Base-by-base conservation (phyloP, 2,329 filamentous ascomycete species). In the Fusarium multiceps region DNA sequence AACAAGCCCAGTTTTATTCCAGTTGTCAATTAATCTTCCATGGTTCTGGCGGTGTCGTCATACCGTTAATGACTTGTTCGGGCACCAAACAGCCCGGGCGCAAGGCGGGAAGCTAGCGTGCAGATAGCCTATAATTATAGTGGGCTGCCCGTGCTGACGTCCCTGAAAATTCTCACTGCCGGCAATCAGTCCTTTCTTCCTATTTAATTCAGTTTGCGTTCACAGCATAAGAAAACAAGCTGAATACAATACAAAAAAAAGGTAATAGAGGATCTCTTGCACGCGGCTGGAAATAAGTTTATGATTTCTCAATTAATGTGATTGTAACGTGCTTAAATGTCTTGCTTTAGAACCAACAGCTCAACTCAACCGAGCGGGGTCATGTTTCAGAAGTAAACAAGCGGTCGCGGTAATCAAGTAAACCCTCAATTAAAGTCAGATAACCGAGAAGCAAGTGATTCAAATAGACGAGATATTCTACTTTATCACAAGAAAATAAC, bases 391-490 rank as follows among this genome's bases (percentile, higher is more conserved):
- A 37, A 20, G 32, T 21, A 23, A 37, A 37, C 23, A 51, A 51
- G 49, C 49, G 49, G 49, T 51, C 49, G 23, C 49, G 49, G 23
- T 51, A 41, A 51, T 51, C 49, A 51, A 12, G 7, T 42, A 25
- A 20, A 21, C 32, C 23, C 9, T 50, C 34, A 21, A 23, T 37
- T 25, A 25, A 50, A 23, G 21, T 37, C 5, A 51, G 49, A 51
- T 51, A 51, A 21, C 49, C 49, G 49, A 51, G 37, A 23, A 37
- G 25, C 32, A 16, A n/a, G 12, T 37, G 7, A 25, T 25, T 50
- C 5, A 37, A 37, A n/a, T 7, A 37, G 0, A 37, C 34, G 3
- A n/a, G 6, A n/a, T 11, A 6, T 3, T 37, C 0, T 11, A 37
- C 34, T n/a, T n/a, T 0, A 4, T 37, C 0, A n/a, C 34, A 0